Evolutionary conservation across 139 green algal genomes (phyloP).

Genomic region (Ettlia oleoabundans): DNA sequence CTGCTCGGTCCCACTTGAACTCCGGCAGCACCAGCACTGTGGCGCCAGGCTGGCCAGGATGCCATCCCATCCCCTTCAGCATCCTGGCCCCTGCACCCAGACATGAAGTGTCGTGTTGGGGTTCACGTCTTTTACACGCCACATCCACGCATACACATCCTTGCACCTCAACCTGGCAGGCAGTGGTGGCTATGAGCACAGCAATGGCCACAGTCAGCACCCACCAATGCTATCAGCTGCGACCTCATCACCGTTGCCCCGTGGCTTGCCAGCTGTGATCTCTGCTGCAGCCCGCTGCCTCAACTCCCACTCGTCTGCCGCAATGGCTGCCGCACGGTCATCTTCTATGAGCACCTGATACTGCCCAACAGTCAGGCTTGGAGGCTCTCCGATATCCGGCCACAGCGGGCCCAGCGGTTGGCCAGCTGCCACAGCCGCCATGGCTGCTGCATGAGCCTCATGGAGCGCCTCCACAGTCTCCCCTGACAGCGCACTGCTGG

Average conservation of each 20-base stretch:
- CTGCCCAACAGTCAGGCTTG: neutral
- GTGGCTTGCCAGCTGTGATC: neutral
- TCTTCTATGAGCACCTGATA: neutral
- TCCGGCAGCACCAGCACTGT: neutral
- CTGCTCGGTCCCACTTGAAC: neutral
- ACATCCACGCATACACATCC: no score
- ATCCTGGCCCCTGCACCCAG: conserved; percentile 23
- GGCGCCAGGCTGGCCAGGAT: neutral
- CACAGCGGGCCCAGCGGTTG: neutral
- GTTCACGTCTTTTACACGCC: no score
- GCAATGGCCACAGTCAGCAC: neutral
- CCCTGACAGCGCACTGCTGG: neutral
- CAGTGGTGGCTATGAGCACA: no score
- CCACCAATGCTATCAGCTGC: conserved; percentile 7
- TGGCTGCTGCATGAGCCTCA: neutral
- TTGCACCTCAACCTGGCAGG: no score
- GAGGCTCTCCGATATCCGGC: neutral
- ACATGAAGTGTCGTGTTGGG: no score
- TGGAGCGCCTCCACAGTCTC: neutral
- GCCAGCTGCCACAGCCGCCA: neutral
- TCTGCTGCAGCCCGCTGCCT: neutral
- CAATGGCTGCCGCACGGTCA: neutral
- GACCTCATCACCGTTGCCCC: neutral
- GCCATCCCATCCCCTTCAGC: conserved; percentile 14
- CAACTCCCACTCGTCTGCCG: neutral